Base-by-base conservation (phyloP, 495 filamentous ascomycete species). In the Xylaria sp. region DNA sequence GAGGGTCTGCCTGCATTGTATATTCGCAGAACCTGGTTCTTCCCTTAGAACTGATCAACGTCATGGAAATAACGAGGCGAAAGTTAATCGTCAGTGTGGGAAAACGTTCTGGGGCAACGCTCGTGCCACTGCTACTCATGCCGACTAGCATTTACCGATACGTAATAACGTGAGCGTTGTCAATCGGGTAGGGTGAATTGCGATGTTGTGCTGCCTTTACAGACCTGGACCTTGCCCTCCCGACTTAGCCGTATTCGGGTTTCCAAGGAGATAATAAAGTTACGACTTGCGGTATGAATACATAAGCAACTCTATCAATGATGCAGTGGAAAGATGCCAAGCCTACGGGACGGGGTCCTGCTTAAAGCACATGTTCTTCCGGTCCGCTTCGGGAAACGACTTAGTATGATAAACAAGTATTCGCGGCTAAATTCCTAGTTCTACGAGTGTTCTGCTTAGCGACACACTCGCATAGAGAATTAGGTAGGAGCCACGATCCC, bases 391-490 rank as follows among this genome's bases (percentile, higher is more conserved):
- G 21, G 67, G 67, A 58, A 69, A 61, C 43, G 55, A 69, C 19
- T 41, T 6, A 31, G 26, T 44, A 29, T 29, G 21, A 55, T 57
- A 50, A 50, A n/a, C 17, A 14, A 31, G 48, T 26, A 17, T 21
- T 67, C 61, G 61, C 53, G 66, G 53, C 52, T 68, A 68, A 58
- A 68, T 58, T 35, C 44, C 46, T 15, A 52, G 41, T 41, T 46
- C 37, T 52, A 52, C 33, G 17, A 11, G 57, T 31, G 5, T 12
- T 15, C 37, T 29, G 1, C n/a, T 43, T 43, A 3, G 37, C 37
- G n/a, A 33, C n/a, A 61, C 19, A 24, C 33, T 33, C 26, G 26
- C 43, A n/a, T 12, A 52, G 43, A 26, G 48, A 29, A 19, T 19
- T 5, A 53, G 46, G 63, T 52, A 17, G 11, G 12, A 2, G 12